Base-by-base conservation (phyloP, 495 filamentous ascomycete species). In the Cudoniella acicularis region DNA sequence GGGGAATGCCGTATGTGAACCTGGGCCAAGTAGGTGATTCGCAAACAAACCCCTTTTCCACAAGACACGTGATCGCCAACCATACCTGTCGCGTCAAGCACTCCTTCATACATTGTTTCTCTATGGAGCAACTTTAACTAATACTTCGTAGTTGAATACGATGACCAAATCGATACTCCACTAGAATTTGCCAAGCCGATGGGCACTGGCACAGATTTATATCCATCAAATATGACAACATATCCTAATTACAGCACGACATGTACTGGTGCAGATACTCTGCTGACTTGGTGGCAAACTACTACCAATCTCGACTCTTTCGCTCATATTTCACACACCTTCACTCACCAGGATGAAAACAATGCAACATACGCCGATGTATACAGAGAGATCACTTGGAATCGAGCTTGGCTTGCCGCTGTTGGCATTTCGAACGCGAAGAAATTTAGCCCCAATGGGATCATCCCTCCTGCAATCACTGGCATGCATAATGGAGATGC, bases 401-500 rank as follows among this genome's bases (percentile, higher is more conserved):
- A 86, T 70, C 69, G 77, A 52, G 79, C 75, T 27, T 86, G 81
- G 81, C 63, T 83, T 27, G 67, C 76, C 59, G 73, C 78, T 56
- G 68, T 77, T 6, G 79, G 78, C 10, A 66, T 85, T 36, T 65
- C 69, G 47, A 30, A 61, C 8, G 73, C 73, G 16, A 57, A 48
- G 18, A 63, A 74, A 55, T 83, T 75, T 59, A 83, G 77, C 13
- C 61, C 66, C 25, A 73, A 72, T 45, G 83, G 83, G 26, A 76
- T 86, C 56, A 83, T 85, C 59, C 83, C 83, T 3, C 83, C 83
- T 0, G 81, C 79, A 56, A 86, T 86, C 53, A 85, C 83, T 1
- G 83, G 83, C 50, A 59, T 85, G 11, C 82, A 85, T 70, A 86
- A 86, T 66, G 83, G 80, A 21, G 83, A 86, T 66, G 81, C 77